These are phyloP conservation scores for Grosmannia penicillata DNA, from an alignment of 2,329 filamentous ascomycete species.

Conservation along the genomic window DNA sequence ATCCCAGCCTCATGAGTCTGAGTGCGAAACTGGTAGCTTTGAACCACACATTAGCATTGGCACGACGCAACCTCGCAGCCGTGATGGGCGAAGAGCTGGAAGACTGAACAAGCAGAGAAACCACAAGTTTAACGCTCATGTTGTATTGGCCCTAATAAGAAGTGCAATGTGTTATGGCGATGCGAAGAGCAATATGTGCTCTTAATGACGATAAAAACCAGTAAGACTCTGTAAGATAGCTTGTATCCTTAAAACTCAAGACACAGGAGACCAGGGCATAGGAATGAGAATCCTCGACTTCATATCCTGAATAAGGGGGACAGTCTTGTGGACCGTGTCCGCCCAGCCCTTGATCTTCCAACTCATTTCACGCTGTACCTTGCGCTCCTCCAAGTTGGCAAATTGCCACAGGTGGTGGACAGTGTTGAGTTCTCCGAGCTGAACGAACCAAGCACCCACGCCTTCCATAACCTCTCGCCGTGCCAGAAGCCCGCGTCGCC, in stretches of 20 bases:
- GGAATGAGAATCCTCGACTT: constrained; percentile 85
- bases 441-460: constrained; percentile 95
- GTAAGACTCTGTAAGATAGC: no score
- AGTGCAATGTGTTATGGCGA: no score
- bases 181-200: no score
- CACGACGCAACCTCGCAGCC: constrained; percentile 55
- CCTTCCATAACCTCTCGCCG: constrained; percentile 96
- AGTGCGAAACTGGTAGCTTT: constrained; percentile 72
- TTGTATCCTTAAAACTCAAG: no score
- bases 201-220: neutral
- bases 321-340: constrained; percentile 95
- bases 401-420: constrained; percentile 99
- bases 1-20: constrained; percentile 71
- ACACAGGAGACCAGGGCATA: constrained; percentile 92
- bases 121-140: no score
- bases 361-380: constrained; percentile 79
- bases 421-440: constrained; percentile 93
- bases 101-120: no score
- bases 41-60: constrained; percentile 55
- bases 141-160: no score
- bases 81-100: constrained; percentile 54
- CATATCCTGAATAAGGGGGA: constrained; percentile 93
- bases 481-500: constrained; percentile 81
- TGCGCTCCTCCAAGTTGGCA: constrained; percentile 87
- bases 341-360: constrained; percentile 94